These are phyloP conservation scores for Lablab purpureus DNA, from an alignment of 306 rosid species.

Conservation along the genomic window DNA sequence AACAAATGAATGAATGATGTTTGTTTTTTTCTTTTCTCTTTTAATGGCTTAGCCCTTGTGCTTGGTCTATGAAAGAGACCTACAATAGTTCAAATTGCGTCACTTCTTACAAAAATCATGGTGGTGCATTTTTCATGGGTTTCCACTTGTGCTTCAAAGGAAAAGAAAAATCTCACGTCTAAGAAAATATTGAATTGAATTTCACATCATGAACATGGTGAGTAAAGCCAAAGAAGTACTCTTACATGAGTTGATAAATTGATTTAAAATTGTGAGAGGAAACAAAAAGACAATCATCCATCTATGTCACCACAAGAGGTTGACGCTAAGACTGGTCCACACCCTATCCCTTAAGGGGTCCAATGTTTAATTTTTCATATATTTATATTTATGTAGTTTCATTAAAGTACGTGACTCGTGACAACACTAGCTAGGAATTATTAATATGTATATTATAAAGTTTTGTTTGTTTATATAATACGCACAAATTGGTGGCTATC, in stretches of 20 bases:
- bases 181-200: background rate
- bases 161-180: too few relatives aligned
- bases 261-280: slow-evolving; percentile 46
- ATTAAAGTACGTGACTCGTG: slow-evolving; percentile 61
- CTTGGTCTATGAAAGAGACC: slow-evolving; percentile 48
- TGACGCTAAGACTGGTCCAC: slow-evolving; percentile 50
- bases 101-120: background rate
- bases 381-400: slow-evolving; percentile 24
- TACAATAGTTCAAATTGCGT: slow-evolving; percentile 29
- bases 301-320: slow-evolving; percentile 50
- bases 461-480: slow-evolving; percentile 39
- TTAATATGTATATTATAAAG: background rate
- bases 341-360: slow-evolving; percentile 38
- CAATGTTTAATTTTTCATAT: background rate
- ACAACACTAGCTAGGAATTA: slow-evolving; percentile 40
- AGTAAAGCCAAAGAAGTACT: slow-evolving; percentile 58
- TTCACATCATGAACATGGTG: slow-evolving; percentile 42
- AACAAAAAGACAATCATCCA: slow-evolving; percentile 50
- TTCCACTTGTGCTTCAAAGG: slow-evolving; percentile 47
- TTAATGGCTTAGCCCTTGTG: slow-evolving; percentile 37
- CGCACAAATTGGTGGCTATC: slow-evolving; percentile 47
- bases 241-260: slow-evolving; percentile 39
- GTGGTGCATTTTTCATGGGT: slow-evolving; percentile 37
- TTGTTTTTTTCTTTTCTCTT: background rate
- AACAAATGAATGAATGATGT: slow-evolving; percentile 32